phyloP scores from a whole-genome alignment of 768 basidiomycete genomes.

The Holtermanniella nyarrowii region DNA sequence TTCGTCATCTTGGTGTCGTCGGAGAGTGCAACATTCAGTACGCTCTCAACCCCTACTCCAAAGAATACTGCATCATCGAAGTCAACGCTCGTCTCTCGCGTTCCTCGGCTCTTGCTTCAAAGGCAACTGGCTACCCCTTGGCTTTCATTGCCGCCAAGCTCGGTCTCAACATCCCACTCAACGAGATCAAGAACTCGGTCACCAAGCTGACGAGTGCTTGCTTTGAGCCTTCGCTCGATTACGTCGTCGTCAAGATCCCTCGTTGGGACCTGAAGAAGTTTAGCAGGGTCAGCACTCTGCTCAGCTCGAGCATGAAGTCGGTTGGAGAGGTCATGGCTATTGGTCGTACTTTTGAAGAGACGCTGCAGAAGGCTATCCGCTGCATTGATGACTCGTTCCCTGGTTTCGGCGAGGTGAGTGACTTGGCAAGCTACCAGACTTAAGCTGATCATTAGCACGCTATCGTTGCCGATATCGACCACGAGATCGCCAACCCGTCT shows the following conservation, averaged over 20 bases:
- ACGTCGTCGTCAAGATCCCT: conserved; percentile 95
- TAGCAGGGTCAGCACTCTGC: conserved; percentile 73
- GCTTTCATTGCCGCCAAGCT: conserved; percentile 98
- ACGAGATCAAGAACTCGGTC: conserved; percentile 95
- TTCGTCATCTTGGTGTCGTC: conserved; percentile 93
- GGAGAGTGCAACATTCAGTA: conserved; percentile 99
- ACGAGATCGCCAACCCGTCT: conserved; percentile 85
- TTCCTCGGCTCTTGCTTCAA: conserved; percentile 94
- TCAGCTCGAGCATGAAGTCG: conserved; percentile 97
- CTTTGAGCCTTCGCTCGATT: conserved; percentile 96
- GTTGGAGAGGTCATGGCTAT: conserved; percentile 99
- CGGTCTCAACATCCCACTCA: conserved; percentile 90
- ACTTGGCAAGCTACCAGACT: conserved; percentile 43
- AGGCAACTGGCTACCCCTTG: conserved; percentile 94
- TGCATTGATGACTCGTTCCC: conserved; percentile 91
- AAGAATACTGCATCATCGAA: conserved; percentile 98
- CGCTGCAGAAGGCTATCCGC: conserved; percentile 93
- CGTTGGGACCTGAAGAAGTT: conserved; percentile 99
- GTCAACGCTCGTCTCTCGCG: conserved; percentile 97
- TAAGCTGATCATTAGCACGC: conserved; percentile 1
- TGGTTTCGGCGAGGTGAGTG: conserved; percentile 88
- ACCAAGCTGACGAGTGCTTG: conserved; percentile 94
- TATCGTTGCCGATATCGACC: conserved; percentile 78
- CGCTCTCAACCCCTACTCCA: conserved; percentile 85
- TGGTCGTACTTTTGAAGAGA: conserved; percentile 95